Evolutionary conservation across 1,284 basidiomycete species (phyloP).

Genomic region (Ceratobasidium sp.): DNA sequence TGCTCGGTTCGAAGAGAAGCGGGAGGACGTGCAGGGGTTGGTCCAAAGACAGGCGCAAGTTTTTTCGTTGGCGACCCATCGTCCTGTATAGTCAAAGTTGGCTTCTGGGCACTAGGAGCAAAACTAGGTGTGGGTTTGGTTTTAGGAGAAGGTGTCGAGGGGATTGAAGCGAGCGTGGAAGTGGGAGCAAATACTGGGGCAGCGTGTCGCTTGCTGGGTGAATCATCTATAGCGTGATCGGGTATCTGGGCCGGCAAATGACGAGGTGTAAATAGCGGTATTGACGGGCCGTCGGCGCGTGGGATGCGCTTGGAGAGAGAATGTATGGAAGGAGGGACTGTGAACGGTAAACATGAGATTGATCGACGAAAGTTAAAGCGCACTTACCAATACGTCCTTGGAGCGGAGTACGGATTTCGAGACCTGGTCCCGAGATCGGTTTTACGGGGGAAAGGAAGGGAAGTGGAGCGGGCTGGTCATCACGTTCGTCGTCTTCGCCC

Average conservation of each 20-base stretch:
- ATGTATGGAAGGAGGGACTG: slow-evolving; percentile 18
- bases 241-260: not conserved
- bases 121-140: not conserved
- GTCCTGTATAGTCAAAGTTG: not conserved
- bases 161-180: not conserved
- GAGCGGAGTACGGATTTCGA: slow-evolving; percentile 30
- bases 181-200: slow-evolving; percentile 17
- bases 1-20: not conserved
- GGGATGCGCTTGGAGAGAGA: slow-evolving; percentile 28
- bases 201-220: slow-evolving; percentile 10
- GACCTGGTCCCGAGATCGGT: slow-evolving; percentile 21
- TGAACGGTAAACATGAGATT: not conserved
- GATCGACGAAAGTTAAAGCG: not conserved
- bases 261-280: slow-evolving; percentile 30
- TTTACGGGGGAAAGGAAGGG: slow-evolving; percentile 14
- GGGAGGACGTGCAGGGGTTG: slow-evolving; percentile 12
- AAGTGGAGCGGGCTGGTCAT: slow-evolving; percentile 21
- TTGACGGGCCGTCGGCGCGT: not conserved
- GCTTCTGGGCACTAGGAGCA: slow-evolving; percentile 10
- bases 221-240: not conserved
- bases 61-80: slow-evolving; percentile 25
- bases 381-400: slow-evolving; percentile 12
- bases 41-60: slow-evolving; percentile 23
- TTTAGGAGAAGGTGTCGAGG: slow-evolving; percentile 8
- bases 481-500: slow-evolving; percentile 5